These are phyloP conservation scores for Cadophora luteo-olivacea DNA, from an alignment of 2,329 filamentous ascomycete genomes.

Conservation along the genomic window DNA sequence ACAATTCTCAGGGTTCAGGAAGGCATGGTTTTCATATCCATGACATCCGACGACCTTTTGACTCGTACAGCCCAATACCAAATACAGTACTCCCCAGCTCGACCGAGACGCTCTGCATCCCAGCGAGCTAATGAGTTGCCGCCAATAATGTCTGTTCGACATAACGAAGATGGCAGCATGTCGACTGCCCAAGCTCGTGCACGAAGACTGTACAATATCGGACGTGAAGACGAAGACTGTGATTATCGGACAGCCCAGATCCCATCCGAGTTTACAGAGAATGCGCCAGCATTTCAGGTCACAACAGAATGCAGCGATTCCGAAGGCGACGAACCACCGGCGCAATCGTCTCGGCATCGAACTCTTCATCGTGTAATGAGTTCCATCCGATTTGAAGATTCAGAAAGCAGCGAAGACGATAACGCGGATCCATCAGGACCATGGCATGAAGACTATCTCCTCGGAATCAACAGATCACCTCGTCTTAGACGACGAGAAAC, in stretches of 20 bases:
- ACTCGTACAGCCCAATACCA: conserved; percentile 77
- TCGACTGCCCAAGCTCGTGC: conserved; percentile 52
- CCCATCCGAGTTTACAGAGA: conserved; percentile 59
- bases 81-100: conserved; percentile 62
- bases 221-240: conserved; percentile 44
- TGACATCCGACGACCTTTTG: conserved; percentile 80
- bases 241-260: conserved; percentile 60
- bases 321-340: conserved; percentile 51
- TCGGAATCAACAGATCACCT: conserved; percentile 25
- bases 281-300: conserved; percentile 57
- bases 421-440: conserved; percentile 18
- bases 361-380: conserved; percentile 60
- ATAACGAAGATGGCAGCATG: conserved; percentile 58
- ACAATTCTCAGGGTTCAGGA: conserved; percentile 72
- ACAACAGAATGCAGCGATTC: conserved; percentile 68
- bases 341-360: conserved; percentile 44
- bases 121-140: conserved; percentile 42
- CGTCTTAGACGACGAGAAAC: conserved; percentile 39
- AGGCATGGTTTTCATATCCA: conserved; percentile 90
- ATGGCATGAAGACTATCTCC: conserved; percentile 38
- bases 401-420: conserved; percentile 37
- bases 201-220: conserved; percentile 54
- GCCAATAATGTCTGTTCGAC: conserved; percentile 58
- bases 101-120: conserved; percentile 35
- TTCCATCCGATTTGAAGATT: conserved; percentile 58